Evolutionary conservation across 2,329 filamentous ascomycete genomes (phyloP).

Genomic region (Fusarium falciforme): DNA sequence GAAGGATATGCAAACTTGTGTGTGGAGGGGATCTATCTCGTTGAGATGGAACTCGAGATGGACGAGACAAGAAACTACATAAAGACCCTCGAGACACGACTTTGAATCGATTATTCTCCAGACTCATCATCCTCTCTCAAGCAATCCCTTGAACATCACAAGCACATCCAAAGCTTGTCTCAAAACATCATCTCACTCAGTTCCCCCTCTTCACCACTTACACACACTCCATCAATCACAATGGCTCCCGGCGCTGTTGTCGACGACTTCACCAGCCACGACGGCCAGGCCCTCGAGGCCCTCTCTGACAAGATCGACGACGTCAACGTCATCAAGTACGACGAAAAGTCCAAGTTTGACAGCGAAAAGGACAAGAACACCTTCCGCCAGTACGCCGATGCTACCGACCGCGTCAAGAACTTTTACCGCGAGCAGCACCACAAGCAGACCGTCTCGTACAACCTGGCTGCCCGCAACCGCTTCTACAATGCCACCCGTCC

Average conservation of each 20-base stretch:
- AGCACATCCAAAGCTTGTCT: neutral
- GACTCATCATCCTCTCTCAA: constrained; percentile 24
- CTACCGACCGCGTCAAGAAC: constrained; percentile 85
- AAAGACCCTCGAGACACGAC: constrained; percentile 19
- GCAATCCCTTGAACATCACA: neutral
- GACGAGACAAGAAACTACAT: constrained; percentile 23
- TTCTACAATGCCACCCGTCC: constrained; percentile 68
- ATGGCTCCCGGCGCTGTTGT: constrained; percentile 43
- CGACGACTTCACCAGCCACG: constrained; percentile 38
- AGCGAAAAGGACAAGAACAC: constrained; percentile 80
- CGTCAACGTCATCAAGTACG: constrained; percentile 66
- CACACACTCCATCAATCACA: constrained; percentile 29
- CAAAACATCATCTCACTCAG: neutral
- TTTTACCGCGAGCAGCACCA: constrained; percentile 82
- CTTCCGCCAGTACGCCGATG: constrained; percentile 86
- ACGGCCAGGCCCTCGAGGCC: constrained; percentile 56
- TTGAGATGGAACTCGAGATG: neutral
- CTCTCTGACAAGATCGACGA: constrained; percentile 61
- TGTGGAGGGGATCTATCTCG: constrained; percentile 10
- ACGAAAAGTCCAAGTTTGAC: constrained; percentile 73
- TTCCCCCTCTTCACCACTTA: constrained; percentile 13
- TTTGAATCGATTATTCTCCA: constrained; percentile 4
- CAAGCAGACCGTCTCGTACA: constrained; percentile 85
- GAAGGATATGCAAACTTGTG: constrained; percentile 25
- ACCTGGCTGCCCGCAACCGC: constrained; percentile 77